These are phyloP conservation scores for Avena eriantha DNA, from an alignment of 176 grass and related monocot genomes.

Conservation along the genomic window DNA sequence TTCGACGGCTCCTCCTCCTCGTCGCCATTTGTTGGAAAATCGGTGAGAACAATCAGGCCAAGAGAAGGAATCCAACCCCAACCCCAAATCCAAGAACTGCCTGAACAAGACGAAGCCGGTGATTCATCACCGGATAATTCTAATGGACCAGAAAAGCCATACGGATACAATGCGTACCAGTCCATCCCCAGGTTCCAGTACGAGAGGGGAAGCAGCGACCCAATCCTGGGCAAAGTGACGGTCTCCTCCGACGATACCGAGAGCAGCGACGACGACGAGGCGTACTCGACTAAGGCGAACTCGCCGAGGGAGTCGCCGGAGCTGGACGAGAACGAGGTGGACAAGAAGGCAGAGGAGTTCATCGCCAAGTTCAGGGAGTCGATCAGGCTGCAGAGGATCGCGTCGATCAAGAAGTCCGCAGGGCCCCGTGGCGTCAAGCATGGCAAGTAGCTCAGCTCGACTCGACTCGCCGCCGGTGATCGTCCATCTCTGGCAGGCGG, in stretches of 20 bases:
- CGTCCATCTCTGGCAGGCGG: not conserved
- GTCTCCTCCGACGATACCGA: conserved; percentile 64
- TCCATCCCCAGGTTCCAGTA: conserved; percentile 60
- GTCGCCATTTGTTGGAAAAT: conserved; percentile 39
- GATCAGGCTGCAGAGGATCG: conserved; percentile 89
- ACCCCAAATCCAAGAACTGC: conserved; percentile 33
- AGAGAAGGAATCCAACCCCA: conserved; percentile 47
- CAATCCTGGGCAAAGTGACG: conserved; percentile 41
- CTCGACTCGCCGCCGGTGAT: conserved; percentile 12
- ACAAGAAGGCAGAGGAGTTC: conserved; percentile 95
- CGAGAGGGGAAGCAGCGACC: conserved; percentile 41
- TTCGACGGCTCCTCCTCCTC: conserved; percentile 32
- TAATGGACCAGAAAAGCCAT: conserved; percentile 52
- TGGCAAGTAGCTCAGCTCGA: conserved; percentile 44
- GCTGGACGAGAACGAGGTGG: conserved; percentile 84
- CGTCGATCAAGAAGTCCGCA: conserved; percentile 75
- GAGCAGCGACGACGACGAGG: conserved; percentile 57
- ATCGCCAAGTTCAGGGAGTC: conserved; percentile 93
- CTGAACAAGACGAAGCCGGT: conserved; percentile 15
- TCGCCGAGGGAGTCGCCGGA: conserved; percentile 52
- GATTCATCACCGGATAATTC: conserved; percentile 8
- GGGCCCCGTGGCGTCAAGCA: conserved; percentile 62
- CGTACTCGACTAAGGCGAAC: conserved; percentile 49
- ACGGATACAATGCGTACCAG: conserved; percentile 51
- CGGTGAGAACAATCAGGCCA: conserved; percentile 62